A percentile compares a stretch with the other conserved stretches of the same genome.
phyloP scores from a whole-genome alignment of 257 asterid species.

The Rehmannia glutinosa region DNA sequence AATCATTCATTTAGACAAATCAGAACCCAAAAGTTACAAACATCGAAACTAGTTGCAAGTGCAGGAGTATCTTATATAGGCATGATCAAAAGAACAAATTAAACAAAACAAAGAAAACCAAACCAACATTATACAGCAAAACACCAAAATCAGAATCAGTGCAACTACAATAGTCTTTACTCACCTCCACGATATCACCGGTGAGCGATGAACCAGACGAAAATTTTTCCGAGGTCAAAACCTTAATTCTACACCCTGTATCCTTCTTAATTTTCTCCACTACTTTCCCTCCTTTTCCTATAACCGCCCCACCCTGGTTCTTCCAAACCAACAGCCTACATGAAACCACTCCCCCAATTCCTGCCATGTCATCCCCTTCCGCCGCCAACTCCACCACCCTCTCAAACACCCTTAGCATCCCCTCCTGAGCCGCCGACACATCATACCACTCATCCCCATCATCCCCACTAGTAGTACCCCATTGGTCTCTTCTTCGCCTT shows the following conservation, averaged over 20 bases:
- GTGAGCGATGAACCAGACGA: constrained; percentile 21
- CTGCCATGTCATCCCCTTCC: constrained; percentile 36
- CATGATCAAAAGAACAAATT: not conserved
- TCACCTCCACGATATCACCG: constrained; percentile 78
- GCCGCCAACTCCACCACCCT: constrained; percentile 72
- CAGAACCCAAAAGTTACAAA: not conserved
- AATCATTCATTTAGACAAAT: not conserved
- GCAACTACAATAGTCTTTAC: not conserved
- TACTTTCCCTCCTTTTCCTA: constrained; percentile 72
- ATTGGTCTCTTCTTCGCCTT: constrained; percentile 10
- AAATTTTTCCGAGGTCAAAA: constrained; percentile 40
- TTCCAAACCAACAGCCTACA: constrained; percentile 54
- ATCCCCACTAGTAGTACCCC: not conserved
- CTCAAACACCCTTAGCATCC: constrained; percentile 63
- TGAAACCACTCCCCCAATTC: constrained; percentile 44
- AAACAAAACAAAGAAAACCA: not conserved
- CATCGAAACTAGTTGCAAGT: not conserved
- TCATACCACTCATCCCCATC: constrained; percentile 24
- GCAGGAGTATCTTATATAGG: not conserved
- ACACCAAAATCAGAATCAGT: not conserved
- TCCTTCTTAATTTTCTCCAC: constrained; percentile 69
- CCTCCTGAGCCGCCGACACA: constrained; percentile 83
- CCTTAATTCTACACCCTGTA: constrained; percentile 57
- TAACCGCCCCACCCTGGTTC: constrained; percentile 63
- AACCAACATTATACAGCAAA: not conserved